Evolutionary conservation across 129 eudicot species (phyloP), one percentile per base, ranked within the genome.

Genomic region (Rutidosis leptorrhynchoides): DNA sequence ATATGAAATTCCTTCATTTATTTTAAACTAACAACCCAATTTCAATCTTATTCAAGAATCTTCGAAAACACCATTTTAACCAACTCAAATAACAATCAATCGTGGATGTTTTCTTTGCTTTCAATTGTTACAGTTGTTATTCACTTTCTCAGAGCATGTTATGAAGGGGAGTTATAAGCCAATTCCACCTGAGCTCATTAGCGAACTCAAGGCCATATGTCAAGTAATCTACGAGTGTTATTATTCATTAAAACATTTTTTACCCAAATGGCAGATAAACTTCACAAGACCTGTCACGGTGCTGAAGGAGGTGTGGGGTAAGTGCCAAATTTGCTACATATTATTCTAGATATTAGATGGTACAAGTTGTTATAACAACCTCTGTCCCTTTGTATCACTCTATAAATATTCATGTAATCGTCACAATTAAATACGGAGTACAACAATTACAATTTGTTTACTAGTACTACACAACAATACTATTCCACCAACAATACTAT

Each of bases 231-330:
- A 5, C 51, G 69, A 35, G 23, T 54, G 28, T 43, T 28, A 5
- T 49, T 17, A 10, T 51, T 17, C 26, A 57, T 73, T 33, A n/a
- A n/a, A n/a, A n/a, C 98, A 54, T 81, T 96, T 57, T 92, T 92
- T 59, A 88, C 62, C 70, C 95, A 88, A 72, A 92, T 92, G 95
- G 95, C 98, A 12, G 96, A 92, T 74, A 96, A 92, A 75, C 95
- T 92, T 6, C 96, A 92, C 73, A 81, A 92, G 81, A 81, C 96
- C 40, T 83, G 85, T 69, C 95, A 88, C 2, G 96, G 95, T 70
- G 69, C 45, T 48, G 74, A 67, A 25, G 80, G 73, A 67, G 78
- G 82, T 0, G 84, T 79, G n/a, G n/a, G n/a, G n/a, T n/a, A n/a
- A 7, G 56, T 74, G 55, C 97, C 96, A 14, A 81, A 81, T 65